Evolutionary conservation across 306 rosid genomes (phyloP).

Genomic region (Cucumis hystrix): DNA sequence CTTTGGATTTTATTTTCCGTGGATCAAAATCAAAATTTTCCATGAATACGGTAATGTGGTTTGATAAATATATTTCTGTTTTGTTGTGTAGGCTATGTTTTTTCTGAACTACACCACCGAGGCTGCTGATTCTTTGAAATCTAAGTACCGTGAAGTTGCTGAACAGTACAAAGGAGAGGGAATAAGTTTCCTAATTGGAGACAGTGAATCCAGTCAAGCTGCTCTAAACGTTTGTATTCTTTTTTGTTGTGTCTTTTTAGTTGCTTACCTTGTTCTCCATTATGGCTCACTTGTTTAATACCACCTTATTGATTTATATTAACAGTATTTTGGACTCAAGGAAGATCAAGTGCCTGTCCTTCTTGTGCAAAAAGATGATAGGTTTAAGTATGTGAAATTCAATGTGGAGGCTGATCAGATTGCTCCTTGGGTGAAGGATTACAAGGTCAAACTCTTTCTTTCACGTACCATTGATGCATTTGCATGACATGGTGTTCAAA

Average conservation of each 20-base stretch:
- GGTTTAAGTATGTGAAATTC: slow-evolving; percentile 56
- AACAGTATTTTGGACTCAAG: slow-evolving; percentile 74
- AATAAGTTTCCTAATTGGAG: slow-evolving; percentile 68
- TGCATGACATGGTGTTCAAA: neutral
- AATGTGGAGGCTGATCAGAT: slow-evolving; percentile 56
- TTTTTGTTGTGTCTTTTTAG: neutral
- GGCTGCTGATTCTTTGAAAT: slow-evolving; percentile 44
- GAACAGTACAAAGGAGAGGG: slow-evolving; percentile 47
- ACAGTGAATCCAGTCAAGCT: slow-evolving; percentile 53
- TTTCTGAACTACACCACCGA: slow-evolving; percentile 59
- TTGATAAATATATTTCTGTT: slow-evolving; percentile 10
- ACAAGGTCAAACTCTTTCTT: slow-evolving; percentile 41
- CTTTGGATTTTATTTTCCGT: neutral
- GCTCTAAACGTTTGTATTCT: slow-evolving; percentile 65
- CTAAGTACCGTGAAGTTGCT: slow-evolving; percentile 62
- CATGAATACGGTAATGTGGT: neutral
- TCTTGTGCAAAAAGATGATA: slow-evolving; percentile 51
- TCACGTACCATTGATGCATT: neutral
- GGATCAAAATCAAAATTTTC: neutral
- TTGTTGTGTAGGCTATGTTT: slow-evolving; percentile 64
- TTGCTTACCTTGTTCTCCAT: neutral
- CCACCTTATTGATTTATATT: slow-evolving; percentile 5
- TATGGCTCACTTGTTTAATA: slow-evolving; percentile 9
- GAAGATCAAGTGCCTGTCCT: slow-evolving; percentile 78
- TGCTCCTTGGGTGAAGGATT: slow-evolving; percentile 63